Evolutionary conservation across 768 basidiomycete species (phyloP).

Genomic region (Coprinopsis cinerea): DNA sequence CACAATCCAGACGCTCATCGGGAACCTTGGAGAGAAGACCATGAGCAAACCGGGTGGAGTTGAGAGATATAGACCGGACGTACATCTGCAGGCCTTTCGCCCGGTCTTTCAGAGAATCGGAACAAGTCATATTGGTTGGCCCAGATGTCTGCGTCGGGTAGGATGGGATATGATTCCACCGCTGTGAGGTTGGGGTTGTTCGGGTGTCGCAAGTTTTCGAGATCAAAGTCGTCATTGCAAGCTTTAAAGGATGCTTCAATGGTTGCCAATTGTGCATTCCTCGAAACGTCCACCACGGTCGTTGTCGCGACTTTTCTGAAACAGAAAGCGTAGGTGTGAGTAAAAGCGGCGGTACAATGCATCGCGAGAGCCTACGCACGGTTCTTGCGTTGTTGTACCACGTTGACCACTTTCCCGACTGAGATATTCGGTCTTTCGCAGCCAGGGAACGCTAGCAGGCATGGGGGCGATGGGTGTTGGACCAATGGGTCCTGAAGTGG

Average conservation of each 20-base stretch:
- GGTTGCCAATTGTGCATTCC: constrained; percentile 65
- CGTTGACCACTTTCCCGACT: constrained; percentile 49
- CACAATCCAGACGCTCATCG: constrained; percentile 80
- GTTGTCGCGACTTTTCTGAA: constrained; percentile 46
- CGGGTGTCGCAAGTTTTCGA: constrained; percentile 63
- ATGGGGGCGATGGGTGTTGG: constrained; percentile 19
- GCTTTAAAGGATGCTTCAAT: constrained; percentile 75
- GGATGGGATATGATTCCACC: constrained; percentile 74
- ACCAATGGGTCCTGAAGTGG: constrained; percentile 29
- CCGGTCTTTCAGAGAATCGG: constrained; percentile 79
- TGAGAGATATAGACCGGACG: constrained; percentile 16
- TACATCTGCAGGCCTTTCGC: constrained; percentile 69
- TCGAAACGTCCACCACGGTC: constrained; percentile 64
- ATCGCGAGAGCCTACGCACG: constrained; percentile 34
- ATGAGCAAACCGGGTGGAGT: neutral
- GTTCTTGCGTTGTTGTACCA: constrained; percentile 42
- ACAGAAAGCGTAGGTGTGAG: too few relatives aligned
- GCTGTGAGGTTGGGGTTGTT: constrained; percentile 72
- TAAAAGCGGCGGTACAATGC: neutral
- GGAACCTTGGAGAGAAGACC: constrained; percentile 40
- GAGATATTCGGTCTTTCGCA: constrained; percentile 89
- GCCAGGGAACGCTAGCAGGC: constrained; percentile 75
- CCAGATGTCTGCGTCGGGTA: constrained; percentile 85
- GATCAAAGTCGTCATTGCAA: constrained; percentile 53
- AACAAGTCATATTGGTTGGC: constrained; percentile 86